Conservation (phyloP, 345 rosid species). For the Eutrema heterophyllum region DNA sequence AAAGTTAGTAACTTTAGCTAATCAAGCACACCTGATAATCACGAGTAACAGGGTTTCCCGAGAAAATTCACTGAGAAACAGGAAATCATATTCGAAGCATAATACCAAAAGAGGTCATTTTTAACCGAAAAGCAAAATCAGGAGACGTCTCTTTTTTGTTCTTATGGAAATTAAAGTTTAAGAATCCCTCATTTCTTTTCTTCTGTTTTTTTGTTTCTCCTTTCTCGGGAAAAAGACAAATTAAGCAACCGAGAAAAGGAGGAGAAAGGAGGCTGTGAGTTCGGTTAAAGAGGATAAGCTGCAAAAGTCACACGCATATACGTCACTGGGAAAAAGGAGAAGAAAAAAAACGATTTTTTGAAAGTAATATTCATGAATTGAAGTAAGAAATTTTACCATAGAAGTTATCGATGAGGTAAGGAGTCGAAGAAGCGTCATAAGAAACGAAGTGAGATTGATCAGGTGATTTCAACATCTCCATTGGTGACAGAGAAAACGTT, state of each 20-base stretch:
- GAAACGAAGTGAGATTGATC: conserved; percentile 48
- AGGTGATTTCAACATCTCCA: conserved; percentile 76
- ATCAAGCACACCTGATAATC: not conserved
- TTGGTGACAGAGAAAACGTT: conserved; percentile 78
- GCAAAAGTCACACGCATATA: not conserved
- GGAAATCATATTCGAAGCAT: not conserved
- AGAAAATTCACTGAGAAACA: not conserved
- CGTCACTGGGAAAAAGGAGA: not conserved
- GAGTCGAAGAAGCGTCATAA: conserved; percentile 49
- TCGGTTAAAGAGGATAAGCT: conserved; percentile 9
- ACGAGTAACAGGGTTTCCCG: not conserved
- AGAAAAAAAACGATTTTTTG: not conserved
- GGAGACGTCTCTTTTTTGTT: not conserved
- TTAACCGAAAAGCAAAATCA: not conserved
- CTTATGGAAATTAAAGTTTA: not conserved
- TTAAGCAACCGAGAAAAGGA: conserved; percentile 9
- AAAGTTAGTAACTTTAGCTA: conserved; percentile 13
- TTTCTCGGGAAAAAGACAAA: conserved; percentile 18
- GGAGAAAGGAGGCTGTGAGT: conserved; percentile 7
- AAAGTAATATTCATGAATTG: not conserved
- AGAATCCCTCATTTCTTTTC: not conserved
- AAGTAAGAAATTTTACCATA: conserved; percentile 47
- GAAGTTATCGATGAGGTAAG: conserved; percentile 70
- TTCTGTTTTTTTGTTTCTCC: not conserved
- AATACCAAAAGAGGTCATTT: not conserved